Conservation (phyloP, 768 basidiomycete genomes). For the Mycena capillaripes region DNA sequence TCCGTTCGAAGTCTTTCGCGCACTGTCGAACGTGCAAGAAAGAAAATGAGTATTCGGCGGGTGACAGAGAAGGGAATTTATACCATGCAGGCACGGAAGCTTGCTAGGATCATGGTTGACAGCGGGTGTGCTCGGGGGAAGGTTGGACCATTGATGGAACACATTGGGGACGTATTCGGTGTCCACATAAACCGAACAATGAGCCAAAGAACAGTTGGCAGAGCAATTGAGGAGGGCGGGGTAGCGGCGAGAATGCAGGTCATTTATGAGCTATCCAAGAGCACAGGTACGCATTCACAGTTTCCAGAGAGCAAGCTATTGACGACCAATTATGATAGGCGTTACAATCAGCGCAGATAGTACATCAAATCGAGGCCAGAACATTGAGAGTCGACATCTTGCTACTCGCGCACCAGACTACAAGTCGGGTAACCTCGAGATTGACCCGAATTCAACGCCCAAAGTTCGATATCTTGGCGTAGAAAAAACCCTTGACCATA, state of each 20-base stretch:
- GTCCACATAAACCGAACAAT: not conserved
- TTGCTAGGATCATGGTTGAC: slow-evolving; percentile 4
- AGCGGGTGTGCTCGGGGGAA: not conserved
- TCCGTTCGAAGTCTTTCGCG: not conserved
- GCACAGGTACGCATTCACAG: not conserved
- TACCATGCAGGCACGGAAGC: not conserved
- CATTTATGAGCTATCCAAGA: not conserved
- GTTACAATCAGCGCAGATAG: not conserved
- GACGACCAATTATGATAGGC: not conserved
- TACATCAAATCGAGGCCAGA: too few relatives aligned
- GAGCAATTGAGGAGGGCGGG: not conserved
- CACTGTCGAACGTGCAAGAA: not conserved
- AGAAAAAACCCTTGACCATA: too few relatives aligned
- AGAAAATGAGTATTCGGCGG: not conserved
- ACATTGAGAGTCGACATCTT: too few relatives aligned
- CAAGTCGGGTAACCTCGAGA: not conserved
- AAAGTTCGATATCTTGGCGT: too few relatives aligned
- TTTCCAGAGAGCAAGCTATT: not conserved
- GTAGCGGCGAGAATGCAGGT: not conserved
- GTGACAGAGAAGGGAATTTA: not conserved
- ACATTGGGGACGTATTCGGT: not conserved
- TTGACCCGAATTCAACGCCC: too few relatives aligned
- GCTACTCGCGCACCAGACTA: not conserved
- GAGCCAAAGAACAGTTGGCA: not conserved
- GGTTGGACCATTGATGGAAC: not conserved